These are phyloP conservation scores for Curvularia eragrostidis DNA, from an alignment of 2,329 filamentous ascomycete genomes.

Conservation along the genomic window DNA sequence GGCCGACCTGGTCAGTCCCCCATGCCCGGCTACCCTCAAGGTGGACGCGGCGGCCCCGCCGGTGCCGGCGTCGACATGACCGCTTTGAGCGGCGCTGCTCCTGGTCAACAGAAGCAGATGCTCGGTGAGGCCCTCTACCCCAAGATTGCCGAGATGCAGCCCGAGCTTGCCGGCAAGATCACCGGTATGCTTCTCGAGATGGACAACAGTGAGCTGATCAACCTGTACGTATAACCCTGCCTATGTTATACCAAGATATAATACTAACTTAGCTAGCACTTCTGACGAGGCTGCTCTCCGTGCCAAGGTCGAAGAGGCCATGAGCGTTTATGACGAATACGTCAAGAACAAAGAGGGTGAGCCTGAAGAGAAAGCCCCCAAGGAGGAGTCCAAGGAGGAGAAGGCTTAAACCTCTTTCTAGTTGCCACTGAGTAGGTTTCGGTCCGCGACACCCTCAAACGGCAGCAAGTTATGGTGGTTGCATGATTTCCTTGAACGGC, in stretches of 20 bases:
- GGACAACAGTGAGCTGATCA: slow-evolving; percentile 93
- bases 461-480: slow-evolving; percentile 37
- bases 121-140: slow-evolving; percentile 97
- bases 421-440: slow-evolving; percentile 42
- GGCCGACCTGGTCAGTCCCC: slow-evolving; percentile 43
- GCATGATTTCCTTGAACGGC: slow-evolving; percentile 40
- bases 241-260: neutral
- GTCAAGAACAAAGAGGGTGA: slow-evolving; percentile 77
- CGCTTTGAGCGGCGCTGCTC: slow-evolving; percentile 60
- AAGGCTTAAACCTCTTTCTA: slow-evolving; percentile 48
- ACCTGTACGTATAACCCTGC: slow-evolving; percentile 74
- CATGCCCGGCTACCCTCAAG: slow-evolving; percentile 44
- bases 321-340: slow-evolving; percentile 98
- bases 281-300: slow-evolving; percentile 88
- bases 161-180: slow-evolving; percentile 97
- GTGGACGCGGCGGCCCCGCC: slow-evolving; percentile 32
- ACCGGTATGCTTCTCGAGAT: slow-evolving; percentile 99
- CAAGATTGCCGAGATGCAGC: slow-evolving; percentile 95
- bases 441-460: slow-evolving; percentile 34
- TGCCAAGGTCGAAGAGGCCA: slow-evolving; percentile 95
- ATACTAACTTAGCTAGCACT: slow-evolving; percentile 65
- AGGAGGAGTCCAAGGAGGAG: slow-evolving; percentile 58
- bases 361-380: slow-evolving; percentile 46
- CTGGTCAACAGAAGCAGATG: slow-evolving; percentile 95
- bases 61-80: slow-evolving; percentile 57